These are phyloP conservation scores for Boletus vermiculosoides DNA, from an alignment of 768 basidiomycete species.

Conservation along the genomic window DNA sequence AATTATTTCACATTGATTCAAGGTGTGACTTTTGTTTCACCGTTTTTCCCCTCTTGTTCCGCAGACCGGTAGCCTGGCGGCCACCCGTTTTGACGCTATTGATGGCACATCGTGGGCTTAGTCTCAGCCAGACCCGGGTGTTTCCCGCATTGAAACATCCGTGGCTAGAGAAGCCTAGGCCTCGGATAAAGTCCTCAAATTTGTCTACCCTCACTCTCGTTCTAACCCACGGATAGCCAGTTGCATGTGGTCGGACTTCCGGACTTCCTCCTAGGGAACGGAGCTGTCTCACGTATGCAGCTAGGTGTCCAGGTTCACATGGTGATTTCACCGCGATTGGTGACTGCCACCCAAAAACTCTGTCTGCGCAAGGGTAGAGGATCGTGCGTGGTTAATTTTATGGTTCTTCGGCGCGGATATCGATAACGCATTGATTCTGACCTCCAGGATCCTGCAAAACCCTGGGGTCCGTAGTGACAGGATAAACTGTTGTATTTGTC, in stretches of 20 bases:
- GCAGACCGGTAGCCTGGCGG: neutral
- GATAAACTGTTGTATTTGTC: neutral
- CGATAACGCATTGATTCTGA: slow-evolving; percentile 5
- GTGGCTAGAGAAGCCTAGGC: neutral
- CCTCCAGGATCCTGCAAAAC: slow-evolving; percentile 2
- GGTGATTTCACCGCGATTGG: slow-evolving; percentile 11
- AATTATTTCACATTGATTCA: neutral
- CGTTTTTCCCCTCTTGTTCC: neutral
- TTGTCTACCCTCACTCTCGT: neutral
- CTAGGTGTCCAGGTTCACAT: neutral
- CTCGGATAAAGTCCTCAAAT: neutral
- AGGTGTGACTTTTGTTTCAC: slow-evolving; percentile 3
- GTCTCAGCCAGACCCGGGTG: neutral
- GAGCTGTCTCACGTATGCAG: neutral
- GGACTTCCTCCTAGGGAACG: neutral
- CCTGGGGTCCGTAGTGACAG: slow-evolving; percentile 8
- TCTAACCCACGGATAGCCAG: slow-evolving; percentile 11
- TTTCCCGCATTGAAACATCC: neutral
- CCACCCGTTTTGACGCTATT: neutral
- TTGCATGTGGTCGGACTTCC: slow-evolving; percentile 1
- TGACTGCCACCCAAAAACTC: slow-evolving; percentile 8
- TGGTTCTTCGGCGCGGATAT: slow-evolving; percentile 9
- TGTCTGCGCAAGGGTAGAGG: slow-evolving; percentile 2
- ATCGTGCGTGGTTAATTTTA: slow-evolving; percentile 7
- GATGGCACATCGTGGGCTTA: neutral